phyloP scores from a whole-genome alignment of 176 grass and related monocot genomes.

The Musa acuminata region DNA sequence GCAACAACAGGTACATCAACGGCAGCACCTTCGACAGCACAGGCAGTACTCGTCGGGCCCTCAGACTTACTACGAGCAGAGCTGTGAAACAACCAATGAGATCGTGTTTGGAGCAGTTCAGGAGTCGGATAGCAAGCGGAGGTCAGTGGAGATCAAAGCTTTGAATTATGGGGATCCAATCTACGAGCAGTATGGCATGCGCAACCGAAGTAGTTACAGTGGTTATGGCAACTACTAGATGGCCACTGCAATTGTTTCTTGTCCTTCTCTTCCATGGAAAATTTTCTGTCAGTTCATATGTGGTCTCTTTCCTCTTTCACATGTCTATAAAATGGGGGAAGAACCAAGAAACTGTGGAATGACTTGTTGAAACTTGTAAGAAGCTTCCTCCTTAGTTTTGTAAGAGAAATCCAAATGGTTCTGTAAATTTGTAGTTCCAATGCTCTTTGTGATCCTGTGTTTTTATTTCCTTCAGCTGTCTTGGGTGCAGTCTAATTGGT shows the following conservation, averaged over 20 bases:
- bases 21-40: constrained; percentile 67
- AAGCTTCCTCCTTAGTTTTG: neutral
- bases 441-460: neutral
- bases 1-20: constrained; percentile 19
- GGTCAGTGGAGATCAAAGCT: constrained; percentile 38
- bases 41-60: constrained; percentile 55
- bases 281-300: neutral
- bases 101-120: constrained; percentile 86
- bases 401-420: neutral
- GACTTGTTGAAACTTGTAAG: neutral
- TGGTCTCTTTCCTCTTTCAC: neutral
- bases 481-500: no score
- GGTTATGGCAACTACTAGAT: constrained; percentile 24
- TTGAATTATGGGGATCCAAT: constrained; percentile 40
- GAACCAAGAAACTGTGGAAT: neutral
- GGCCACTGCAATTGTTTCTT: neutral
- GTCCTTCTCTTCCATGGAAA: neutral
- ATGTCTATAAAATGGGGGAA: neutral
- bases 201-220: constrained; percentile 40
- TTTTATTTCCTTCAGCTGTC: no score
- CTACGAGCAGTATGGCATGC: constrained; percentile 53
- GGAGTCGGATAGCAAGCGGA: constrained; percentile 38
- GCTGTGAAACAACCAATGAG: constrained; percentile 61
- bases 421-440: neutral
- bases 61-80: constrained; percentile 65